Evolutionary conservation across 2,329 filamentous ascomycete genomes (phyloP), one percentile per base, ranked within the genome.

Genomic region (Aspergillus cejpii): DNA sequence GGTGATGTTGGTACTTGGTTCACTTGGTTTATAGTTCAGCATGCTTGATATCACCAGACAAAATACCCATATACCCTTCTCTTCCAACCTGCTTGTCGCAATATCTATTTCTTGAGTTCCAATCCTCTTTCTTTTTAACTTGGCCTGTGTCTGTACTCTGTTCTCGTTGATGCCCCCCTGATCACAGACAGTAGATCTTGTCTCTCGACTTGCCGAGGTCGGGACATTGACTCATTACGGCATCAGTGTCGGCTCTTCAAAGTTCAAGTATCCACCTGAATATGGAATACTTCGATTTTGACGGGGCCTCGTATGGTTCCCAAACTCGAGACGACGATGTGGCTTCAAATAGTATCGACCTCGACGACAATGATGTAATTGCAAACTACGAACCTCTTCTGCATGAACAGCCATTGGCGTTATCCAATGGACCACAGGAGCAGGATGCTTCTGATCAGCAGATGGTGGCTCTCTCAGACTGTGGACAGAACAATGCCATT

Each of bases 201-300:
- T 24, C 15, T 20, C 31, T 34, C 15, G 15, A 12, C 14, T 10
- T 17, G 3, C 14, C 17, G 17, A 34, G 10, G 15, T 37, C 41
- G 19, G 23, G 5, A 23, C 20, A 21, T 15, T 21, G 17, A 8
- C 23, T 19, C 14, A 38, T 23, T 12, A 19, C 14, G 31, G 14
- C 31, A 34, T 19, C 10, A 17, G 14, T 37, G 19, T 43, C 27
- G 31, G 15, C n/a, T 20, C n/a, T 19, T 24, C 23, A 27, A 34
- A 29, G n/a, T n/a, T n/a, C n/a, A n/a, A n/a, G 10, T 14, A 38
- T 27, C 17, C n/a, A 36, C 14, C 12, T 17, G 33, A 54, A 36
- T 27, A 71, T 73, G 70, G 70, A 73, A 54, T 73, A 71, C 56
- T 73, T 73, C 50, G 63, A 73, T 48, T 73, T 73, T 48, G 68